phyloP scores from a whole-genome alignment of 495 filamentous ascomycete species.

The Sporormia fimetaria region DNA sequence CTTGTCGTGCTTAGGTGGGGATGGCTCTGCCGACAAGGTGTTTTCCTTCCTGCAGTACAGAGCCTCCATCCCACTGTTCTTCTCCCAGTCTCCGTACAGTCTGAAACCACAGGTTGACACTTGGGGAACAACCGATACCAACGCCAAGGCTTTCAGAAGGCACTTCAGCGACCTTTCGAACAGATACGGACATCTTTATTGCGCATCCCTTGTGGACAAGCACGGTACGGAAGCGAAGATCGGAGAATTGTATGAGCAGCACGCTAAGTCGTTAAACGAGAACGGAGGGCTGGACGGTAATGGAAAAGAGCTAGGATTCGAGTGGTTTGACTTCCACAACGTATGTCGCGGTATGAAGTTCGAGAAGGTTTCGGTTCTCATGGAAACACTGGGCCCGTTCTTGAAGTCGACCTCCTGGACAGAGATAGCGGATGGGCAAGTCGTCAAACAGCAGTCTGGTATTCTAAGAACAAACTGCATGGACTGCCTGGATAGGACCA shows the following conservation, averaged over 20 bases:
- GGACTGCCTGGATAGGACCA: constrained; percentile 92
- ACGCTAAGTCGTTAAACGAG: constrained; percentile 51
- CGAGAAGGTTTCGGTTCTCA: constrained; percentile 72
- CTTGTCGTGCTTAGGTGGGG: constrained; percentile 55
- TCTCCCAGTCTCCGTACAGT: constrained; percentile 83
- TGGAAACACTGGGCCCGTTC: constrained; percentile 53
- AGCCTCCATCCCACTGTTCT: constrained; percentile 84
- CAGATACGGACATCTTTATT: constrained; percentile 63
- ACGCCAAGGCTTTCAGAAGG: constrained; percentile 61
- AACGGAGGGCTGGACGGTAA: constrained; percentile 42
- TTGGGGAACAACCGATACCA: constrained; percentile 63
- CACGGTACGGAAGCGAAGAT: constrained; percentile 66
- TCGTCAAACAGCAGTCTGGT: constrained; percentile 48
- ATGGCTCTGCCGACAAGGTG: constrained; percentile 43
- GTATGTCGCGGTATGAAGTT: constrained; percentile 94
- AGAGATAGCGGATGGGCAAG: constrained; percentile 31
- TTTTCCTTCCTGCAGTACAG: constrained; percentile 78
- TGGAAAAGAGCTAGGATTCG: constrained; percentile 51
- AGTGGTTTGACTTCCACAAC: constrained; percentile 94
- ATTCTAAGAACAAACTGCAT: constrained; percentile 89
- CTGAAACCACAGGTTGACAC: constrained; percentile 78
- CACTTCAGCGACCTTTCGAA: constrained; percentile 59
- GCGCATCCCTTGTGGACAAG: constrained; percentile 80
- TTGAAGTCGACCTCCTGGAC: constrained; percentile 52
- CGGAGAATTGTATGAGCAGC: constrained; percentile 63